These are phyloP conservation scores for Syncephalastrum monosporum DNA, from an alignment of 371 early-diverging fungal genomes.

Conservation along the genomic window DNA sequence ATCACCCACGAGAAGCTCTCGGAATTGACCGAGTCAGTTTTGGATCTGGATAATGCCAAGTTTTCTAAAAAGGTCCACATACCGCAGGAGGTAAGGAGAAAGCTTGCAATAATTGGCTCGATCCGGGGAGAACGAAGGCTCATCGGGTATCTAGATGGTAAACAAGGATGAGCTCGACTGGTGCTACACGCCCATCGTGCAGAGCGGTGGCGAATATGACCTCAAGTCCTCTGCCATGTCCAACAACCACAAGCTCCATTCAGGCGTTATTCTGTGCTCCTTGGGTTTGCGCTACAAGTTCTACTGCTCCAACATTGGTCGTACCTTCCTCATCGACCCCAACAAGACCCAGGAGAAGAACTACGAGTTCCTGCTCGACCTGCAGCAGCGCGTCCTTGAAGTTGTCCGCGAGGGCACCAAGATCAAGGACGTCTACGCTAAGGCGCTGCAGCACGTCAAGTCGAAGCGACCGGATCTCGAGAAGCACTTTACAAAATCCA, in stretches of 20 bases:
- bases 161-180: slow-evolving; percentile 71
- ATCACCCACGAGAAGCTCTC: slow-evolving; percentile 90
- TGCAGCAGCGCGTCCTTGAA: slow-evolving; percentile 73
- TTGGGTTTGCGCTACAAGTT: slow-evolving; percentile 91
- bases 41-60: slow-evolving; percentile 62
- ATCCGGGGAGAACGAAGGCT: not conserved
- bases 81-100: slow-evolving; percentile 66
- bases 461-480: slow-evolving; percentile 85
- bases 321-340: slow-evolving; percentile 94
- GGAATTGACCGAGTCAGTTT: slow-evolving; percentile 67
- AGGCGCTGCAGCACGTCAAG: slow-evolving; percentile 68
- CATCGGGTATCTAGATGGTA: slow-evolving; percentile 16
- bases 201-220: slow-evolving; percentile 95
- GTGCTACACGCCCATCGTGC: slow-evolving; percentile 95
- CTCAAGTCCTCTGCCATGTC: slow-evolving; percentile 82
- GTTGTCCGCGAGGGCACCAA: slow-evolving; percentile 77
- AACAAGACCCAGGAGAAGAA: slow-evolving; percentile 88
- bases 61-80: slow-evolving; percentile 62
- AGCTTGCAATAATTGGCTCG: too few species aligned
- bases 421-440: slow-evolving; percentile 76
- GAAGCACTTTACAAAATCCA: slow-evolving; percentile 76
- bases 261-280: slow-evolving; percentile 90
- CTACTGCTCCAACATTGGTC: slow-evolving; percentile 92
- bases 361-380: slow-evolving; percentile 83
- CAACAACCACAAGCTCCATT: slow-evolving; percentile 69